These are phyloP conservation scores for Colletotrichum coccodes DNA, from an alignment of 2,329 filamentous ascomycete species.

Conservation along the genomic window DNA sequence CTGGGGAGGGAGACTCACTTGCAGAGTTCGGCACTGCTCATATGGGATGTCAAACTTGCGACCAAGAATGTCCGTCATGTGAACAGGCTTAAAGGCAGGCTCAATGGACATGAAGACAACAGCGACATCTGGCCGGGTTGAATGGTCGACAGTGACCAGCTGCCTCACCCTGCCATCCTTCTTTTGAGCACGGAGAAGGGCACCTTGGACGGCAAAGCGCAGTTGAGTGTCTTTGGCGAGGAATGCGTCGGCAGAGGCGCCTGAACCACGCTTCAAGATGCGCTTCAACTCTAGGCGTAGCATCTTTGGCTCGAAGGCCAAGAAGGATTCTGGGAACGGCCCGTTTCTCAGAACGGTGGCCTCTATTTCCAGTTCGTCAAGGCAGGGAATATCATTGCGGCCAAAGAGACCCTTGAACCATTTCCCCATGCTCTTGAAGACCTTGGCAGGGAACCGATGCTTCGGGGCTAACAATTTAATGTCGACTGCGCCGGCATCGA, in stretches of 20 bases:
- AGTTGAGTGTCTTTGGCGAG: neutral
- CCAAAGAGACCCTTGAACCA: conserved; percentile 22
- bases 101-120: conserved; percentile 25
- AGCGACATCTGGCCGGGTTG: neutral
- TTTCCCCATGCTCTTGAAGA: conserved; percentile 8
- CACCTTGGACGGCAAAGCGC: conserved; percentile 1
- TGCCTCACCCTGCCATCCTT: conserved; percentile 21
- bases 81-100: conserved; percentile 10
- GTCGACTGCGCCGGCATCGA: conserved; percentile 4
- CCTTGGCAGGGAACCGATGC: conserved; percentile 5
- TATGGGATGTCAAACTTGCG: conserved; percentile 19
- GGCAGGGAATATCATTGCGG: neutral
- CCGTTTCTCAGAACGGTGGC: conserved; percentile 15
- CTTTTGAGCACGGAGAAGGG: conserved; percentile 6
- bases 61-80: conserved; percentile 14
- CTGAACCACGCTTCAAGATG: neutral
- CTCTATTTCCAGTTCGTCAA: conserved; percentile 21
- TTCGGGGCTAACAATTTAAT: conserved; percentile 12
- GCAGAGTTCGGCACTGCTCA: conserved; percentile 15
- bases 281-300: conserved; percentile 17
- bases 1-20: neutral
- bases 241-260: neutral
- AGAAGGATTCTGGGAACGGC: neutral
- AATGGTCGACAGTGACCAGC: conserved; percentile 14
- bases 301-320: conserved; percentile 15